Percentiles rank a stretch among this genome's conserved stretches.
These are phyloP conservation scores for Colletotrichum shisoi DNA, from an alignment of 2,329 filamentous ascomycete genomes.

Conservation along the genomic window DNA sequence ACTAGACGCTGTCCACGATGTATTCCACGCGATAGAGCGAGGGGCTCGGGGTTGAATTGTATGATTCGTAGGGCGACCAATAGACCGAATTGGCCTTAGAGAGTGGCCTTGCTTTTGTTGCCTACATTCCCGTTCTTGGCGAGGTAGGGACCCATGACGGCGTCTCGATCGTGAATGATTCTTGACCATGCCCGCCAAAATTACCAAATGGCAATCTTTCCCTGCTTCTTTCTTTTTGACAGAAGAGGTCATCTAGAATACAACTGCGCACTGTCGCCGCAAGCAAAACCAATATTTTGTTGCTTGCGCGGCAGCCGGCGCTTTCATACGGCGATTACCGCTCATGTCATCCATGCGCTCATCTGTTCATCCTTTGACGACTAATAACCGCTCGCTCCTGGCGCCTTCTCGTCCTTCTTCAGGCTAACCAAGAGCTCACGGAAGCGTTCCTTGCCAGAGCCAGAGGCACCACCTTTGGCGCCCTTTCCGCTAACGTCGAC, in stretches of 20 bases:
- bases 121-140: slow-evolving; percentile 13
- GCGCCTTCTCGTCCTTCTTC: slow-evolving; percentile 90
- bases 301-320: not conserved
- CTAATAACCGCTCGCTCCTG: slow-evolving; percentile 70
- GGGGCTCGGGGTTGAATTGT: slow-evolving; percentile 16
- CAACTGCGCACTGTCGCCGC: slow-evolving; percentile 16
- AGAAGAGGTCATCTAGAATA: slow-evolving; percentile 33
- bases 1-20: slow-evolving; percentile 48
- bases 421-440: slow-evolving; percentile 86
- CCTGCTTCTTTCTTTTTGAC: slow-evolving; percentile 13
- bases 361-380: not conserved
- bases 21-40: not conserved
- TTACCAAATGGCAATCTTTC: slow-evolving; percentile 24
- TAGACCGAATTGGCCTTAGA: slow-evolving; percentile 30
- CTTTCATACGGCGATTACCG: not conserved
- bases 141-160: slow-evolving; percentile 20
- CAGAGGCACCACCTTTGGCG: slow-evolving; percentile 81
- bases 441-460: slow-evolving; percentile 95
- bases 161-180: slow-evolving; percentile 18
- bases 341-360: not conserved
- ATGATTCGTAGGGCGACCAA: slow-evolving; percentile 34
- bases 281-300: not conserved
- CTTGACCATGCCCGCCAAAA: slow-evolving; percentile 24
- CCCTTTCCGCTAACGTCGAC: slow-evolving; percentile 98
- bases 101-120: slow-evolving; percentile 12